Conservation (phyloP, 2,329 filamentous ascomycete genomes). For the Stemphylium beticola region DNA sequence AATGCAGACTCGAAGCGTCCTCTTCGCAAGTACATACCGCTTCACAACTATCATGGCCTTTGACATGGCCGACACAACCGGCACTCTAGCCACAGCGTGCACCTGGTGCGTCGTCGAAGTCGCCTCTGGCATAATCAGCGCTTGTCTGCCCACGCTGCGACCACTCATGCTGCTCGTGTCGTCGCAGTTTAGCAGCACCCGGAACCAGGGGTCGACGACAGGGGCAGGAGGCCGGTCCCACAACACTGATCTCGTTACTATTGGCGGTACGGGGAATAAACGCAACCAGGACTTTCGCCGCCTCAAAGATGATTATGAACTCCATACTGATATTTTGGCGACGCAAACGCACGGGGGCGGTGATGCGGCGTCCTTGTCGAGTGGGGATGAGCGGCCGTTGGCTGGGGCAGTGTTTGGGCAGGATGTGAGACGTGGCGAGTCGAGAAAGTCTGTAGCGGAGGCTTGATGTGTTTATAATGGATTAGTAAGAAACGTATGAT, state of each 20-base stretch:
- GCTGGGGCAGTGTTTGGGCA: neutral
- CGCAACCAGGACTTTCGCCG: conserved; percentile 10
- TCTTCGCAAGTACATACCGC: conserved; percentile 25
- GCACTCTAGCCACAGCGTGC: conserved; percentile 17
- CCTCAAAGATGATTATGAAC: conserved; percentile 1
- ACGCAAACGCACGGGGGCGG: neutral
- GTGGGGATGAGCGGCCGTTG: neutral
- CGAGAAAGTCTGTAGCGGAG: too few relatives aligned
- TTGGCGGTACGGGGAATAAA: conserved; percentile 7
- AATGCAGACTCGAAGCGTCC: conserved; percentile 14
- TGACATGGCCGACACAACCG: conserved; percentile 16
- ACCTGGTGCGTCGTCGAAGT: conserved; percentile 23
- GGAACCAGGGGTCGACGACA: neutral
- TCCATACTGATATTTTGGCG: neutral
- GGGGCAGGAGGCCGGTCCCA: neutral
- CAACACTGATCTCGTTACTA: conserved; percentile 11
- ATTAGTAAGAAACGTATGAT: too few relatives aligned
- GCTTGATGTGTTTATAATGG: too few relatives aligned
- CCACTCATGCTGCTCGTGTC: conserved; percentile 20
- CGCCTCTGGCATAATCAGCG: conserved; percentile 20
- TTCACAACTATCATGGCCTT: conserved; percentile 23
- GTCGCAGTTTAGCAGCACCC: conserved; percentile 12
- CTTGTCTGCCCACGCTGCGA: conserved; percentile 19
- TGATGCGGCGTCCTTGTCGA: neutral
- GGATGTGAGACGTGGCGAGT: neutral